Base-by-base conservation (phyloP, 768 basidiomycete genomes). In the Coprinopsis strossmayeri region DNA sequence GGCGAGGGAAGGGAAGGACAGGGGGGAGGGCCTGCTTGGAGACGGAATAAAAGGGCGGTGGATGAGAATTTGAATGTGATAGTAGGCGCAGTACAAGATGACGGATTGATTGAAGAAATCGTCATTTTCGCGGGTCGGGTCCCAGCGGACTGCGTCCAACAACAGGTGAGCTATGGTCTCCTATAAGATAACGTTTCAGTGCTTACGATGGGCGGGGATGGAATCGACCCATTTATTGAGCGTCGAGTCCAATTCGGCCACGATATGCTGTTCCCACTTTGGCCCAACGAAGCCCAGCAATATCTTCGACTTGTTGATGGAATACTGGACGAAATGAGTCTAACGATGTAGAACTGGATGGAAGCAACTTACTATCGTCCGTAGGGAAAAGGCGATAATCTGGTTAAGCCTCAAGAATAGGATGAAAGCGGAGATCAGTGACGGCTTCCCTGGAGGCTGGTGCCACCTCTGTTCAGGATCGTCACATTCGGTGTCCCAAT, bases 1-100 rank as follows among this genome's bases (percentile, higher is more conserved):
- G 0, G 85, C 82, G 18, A 87, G 69, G 0, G 83, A 87, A 9
- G 84, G 84, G 58, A 82, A 79, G 1, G 74, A 69, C 3, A 78
- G 53, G 1, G 66, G 58, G 10, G 75, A 71, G 0, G 72, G 72
- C 51, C 71, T 74, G 35, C 69, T 65, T 0, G 77, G 74, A 0
- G 77, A 73, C 0, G 82, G 83, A 48, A 91, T 81, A 65, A 88
- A 90, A 0, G 87, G 82, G 2, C 87, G 81, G 61, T 91, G 87
- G 32, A 88, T 72, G 28, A 86, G 69, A 52, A 91, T 88, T 61
- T 85, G 81, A 12, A 79, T 66, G 48, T 82, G 71, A 55, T 87
- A 77, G 50, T 75, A 74, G 3, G 55, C 58, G 15, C 62, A 59
- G 49, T 76, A 76, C 2, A 90, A 67, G 20, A 67, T 56, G 0